Evolutionary conservation across 2,329 filamentous ascomycete genomes (phyloP), one percentile per base, ranked within the genome.

Genomic region (Penicillium oxalicum): DNA sequence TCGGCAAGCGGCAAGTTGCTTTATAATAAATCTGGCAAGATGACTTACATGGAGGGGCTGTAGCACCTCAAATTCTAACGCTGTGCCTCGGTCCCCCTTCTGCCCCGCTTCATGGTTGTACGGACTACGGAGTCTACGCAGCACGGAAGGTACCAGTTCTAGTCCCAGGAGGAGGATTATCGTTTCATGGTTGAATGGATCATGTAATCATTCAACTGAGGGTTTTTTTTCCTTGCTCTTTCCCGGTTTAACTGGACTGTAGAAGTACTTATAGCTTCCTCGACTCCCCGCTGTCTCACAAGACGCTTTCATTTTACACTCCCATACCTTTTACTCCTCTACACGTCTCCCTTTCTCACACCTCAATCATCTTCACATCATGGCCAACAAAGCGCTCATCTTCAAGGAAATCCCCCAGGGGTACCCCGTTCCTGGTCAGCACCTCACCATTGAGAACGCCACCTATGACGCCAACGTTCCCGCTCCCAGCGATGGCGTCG

Each of bases 321-420:
- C 29, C 11, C 29, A 32, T 11, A 8, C 4, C 29, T 32, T 7
- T 32, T 11, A 8, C 2, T 5, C 29, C 11, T 32, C 29, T 11
- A 32, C 3, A 11, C 29, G 11, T 43, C 38, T 29, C 32, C 42
- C 41, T 18, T 13, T 41, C 26, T 13, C 32, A 26, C 32, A 39
- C 25, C 13, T 28, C 7, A 24, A 41, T 40, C 9, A 27, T 40
- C 3, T 48, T 38, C 40, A 49, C 61, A 62, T 48, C 48, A 67
- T 66, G 62, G 48, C 64, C 35, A 93, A 91, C 81, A 90, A 88
- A 74, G 80, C 77, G 35, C 71, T 93, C 61, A 75, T 90, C 67
- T 91, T 84, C 78, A 88, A 85, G 64, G 73, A 81, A 58, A 59
- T 84, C 52, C 88, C 88, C 40, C 66, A 72, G 43, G 86, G 80